Evolutionary conservation across 805 yeast genomes (phyloP), one percentile per base, ranked within the genome.

Genomic region (Yamadazyma nakazawae): DNA sequence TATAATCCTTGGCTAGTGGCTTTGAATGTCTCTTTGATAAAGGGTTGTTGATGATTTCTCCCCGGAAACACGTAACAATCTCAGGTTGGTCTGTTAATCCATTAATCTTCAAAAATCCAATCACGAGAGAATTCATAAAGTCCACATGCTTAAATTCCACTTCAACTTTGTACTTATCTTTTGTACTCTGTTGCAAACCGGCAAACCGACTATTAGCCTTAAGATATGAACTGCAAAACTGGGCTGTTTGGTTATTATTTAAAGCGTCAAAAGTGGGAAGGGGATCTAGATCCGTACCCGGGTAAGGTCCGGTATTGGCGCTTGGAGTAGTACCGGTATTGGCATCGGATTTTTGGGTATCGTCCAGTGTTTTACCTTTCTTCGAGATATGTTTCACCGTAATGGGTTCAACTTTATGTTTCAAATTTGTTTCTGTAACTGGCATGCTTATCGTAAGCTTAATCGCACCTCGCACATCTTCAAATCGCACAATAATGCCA

Each of bases 71-170:
- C 7, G 91, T 84, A n/a, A 81, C 76, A 52, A 85, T 76, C 45
- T 78, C 77, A 1, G 87, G 84, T 37, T 76, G 69, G 35, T 75
- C 81, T 0, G 88, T 83, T 42, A 84, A 70, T 2, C 88, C 88
- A 39, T 78, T 74, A 48, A 85, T 85, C 48, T 80, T 79, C 40
- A 84, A 66, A 52, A 81, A 82, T 4, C 91, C 91, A 19, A 85
- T 63, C 2, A 70, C 63, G 13, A 64, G 52, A 11, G 82, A 78
- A 42, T 73, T 70, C 9, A 62, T 62, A 54, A 85, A 64, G 62
- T 87, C 89, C n/a, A 86, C 85, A 40, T 77, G 78, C 61, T 83
- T 79, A 53, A 87, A 67, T 56, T 82, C 88, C 17, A 86, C 88
- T 36, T 75, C 68, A 16, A 87, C 88, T 52, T 81, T 84, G 61